Evolutionary conservation across 176 grass and related monocot genomes (phyloP).

Genomic region (Microstegium vimineum): DNA sequence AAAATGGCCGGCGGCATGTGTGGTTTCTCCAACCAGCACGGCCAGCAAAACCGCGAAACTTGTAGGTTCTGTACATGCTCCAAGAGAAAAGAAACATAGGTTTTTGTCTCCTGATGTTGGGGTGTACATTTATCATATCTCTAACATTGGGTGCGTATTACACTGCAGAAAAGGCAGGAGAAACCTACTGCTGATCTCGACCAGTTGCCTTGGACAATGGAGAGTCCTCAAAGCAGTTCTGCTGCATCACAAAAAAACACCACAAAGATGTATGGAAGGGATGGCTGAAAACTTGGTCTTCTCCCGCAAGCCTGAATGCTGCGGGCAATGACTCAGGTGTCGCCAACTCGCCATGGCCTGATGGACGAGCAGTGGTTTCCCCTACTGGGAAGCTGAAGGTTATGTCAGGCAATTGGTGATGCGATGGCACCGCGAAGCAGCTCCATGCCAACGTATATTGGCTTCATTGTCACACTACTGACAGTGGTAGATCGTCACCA

Average conservation of each 20-base stretch:
- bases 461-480: constrained; percentile 56
- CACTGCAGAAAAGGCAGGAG: constrained; percentile 29
- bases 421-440: constrained; percentile 45
- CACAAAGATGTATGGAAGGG: constrained; percentile 46
- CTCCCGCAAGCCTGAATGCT: constrained; percentile 34
- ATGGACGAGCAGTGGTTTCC: constrained; percentile 28
- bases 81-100: not conserved
- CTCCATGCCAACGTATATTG: constrained; percentile 38
- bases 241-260: constrained; percentile 39
- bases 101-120: constrained; percentile 32
- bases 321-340: constrained; percentile 26
- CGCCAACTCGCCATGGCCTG: constrained; percentile 15
- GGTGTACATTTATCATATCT: constrained; percentile 37
- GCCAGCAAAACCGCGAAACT: not conserved
- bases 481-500: constrained; percentile 46
- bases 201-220: constrained; percentile 82
- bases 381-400: constrained; percentile 28
- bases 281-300: constrained; percentile 25
- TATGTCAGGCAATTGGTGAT: constrained; percentile 31
- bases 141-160: constrained; percentile 43
- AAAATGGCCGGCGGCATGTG: constrained; percentile 20
- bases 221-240: constrained; percentile 48
- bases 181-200: constrained; percentile 41
- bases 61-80: constrained; percentile 46
- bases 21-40: constrained; percentile 13